These are phyloP conservation scores for Fusarium beomiforme DNA, from an alignment of 2,329 filamentous ascomycete genomes.

Conservation along the genomic window DNA sequence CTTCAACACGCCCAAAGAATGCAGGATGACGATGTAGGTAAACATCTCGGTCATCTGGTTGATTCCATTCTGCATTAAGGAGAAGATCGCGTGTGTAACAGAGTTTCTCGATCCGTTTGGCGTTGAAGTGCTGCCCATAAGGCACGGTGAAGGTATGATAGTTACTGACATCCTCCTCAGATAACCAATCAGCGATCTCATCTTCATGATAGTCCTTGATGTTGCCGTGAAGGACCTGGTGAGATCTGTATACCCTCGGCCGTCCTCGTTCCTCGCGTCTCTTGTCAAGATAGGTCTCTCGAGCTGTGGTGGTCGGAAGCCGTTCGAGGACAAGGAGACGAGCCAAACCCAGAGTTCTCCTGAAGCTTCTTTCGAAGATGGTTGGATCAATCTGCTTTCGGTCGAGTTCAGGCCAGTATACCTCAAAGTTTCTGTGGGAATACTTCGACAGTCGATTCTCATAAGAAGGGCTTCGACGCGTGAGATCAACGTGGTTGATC, in stretches of 20 bases:
- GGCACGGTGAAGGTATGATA: slow-evolving; percentile 82
- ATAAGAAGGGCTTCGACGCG: slow-evolving; percentile 83
- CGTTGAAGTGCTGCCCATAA: slow-evolving; percentile 69
- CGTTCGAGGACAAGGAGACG: slow-evolving; percentile 83
- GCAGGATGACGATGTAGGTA: slow-evolving; percentile 85
- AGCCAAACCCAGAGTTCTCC: slow-evolving; percentile 78
- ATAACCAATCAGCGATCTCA: slow-evolving; percentile 85
- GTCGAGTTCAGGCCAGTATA: slow-evolving; percentile 81
- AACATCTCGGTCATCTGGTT: slow-evolving; percentile 76
- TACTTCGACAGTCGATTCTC: slow-evolving; percentile 90
- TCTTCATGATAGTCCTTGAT: slow-evolving; percentile 82
- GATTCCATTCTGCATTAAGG: slow-evolving; percentile 89
- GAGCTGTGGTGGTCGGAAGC: slow-evolving; percentile 73
- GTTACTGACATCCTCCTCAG: slow-evolving; percentile 78
- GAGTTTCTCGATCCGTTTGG: slow-evolving; percentile 81
- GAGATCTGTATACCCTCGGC: slow-evolving; percentile 60
- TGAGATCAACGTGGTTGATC: slow-evolving; percentile 81
- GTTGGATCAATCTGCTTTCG: slow-evolving; percentile 83
- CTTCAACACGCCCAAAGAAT: slow-evolving; percentile 80
- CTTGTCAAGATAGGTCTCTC: slow-evolving; percentile 76
- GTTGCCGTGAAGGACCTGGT: slow-evolving; percentile 64
- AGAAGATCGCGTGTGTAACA: slow-evolving; percentile 84
- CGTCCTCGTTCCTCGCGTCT: slow-evolving; percentile 78
- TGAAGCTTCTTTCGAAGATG: slow-evolving; percentile 85
- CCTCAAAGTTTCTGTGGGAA: slow-evolving; percentile 84